Base-by-base conservation (phyloP, 2,329 filamentous ascomycete species). In the Grosmannia huntii region DNA sequence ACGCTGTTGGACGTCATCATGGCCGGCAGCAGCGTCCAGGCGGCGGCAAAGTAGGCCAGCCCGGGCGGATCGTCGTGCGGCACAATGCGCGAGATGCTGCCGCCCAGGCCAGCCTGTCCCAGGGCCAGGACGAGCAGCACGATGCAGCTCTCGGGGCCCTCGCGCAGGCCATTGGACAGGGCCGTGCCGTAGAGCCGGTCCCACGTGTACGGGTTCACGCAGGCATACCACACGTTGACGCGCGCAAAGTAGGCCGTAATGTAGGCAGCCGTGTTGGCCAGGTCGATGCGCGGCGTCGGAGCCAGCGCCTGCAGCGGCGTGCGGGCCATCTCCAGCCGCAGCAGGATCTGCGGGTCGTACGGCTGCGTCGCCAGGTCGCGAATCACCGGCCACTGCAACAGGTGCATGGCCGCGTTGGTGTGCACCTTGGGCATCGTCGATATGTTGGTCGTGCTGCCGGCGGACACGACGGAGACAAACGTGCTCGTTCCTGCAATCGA, bases 391-490 rank as follows among this genome's bases (percentile, higher is more conserved):
- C 88, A 91, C 66, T 90, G 87, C 6, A 92, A 75, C 23, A 92
- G 74, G 68, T 92, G 85, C 64, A 90, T 73, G 1, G 87, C 87
- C 6, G 88, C 87, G 60, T 89, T 92, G 0, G 87, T 91, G 69
- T 92, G 89, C 19, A 86, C 78, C 70, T 90, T 91, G 25, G 89
- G 89, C 87, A 92, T 92, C 28, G 86, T 89, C 3, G 87, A 90
- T 63, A 92, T 90, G 69, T 89, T 91, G 46, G 73, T 76, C 61
- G 76, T 66, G 65, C 77, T 67, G 67, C 80, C 80, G 61, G 78
- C 81, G 4, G 81, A 80, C 61, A 84, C 80, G 63, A 77, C 72
- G 4, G 79, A 79, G 25, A 78, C 73, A 57, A 81, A 79, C 25
- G 23, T 9, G n/a, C 31, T 14, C 33, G 53, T 9, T 61, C 54